These are phyloP conservation scores for Xylaria grammica DNA, from an alignment of 495 filamentous ascomycete genomes.

Conservation along the genomic window DNA sequence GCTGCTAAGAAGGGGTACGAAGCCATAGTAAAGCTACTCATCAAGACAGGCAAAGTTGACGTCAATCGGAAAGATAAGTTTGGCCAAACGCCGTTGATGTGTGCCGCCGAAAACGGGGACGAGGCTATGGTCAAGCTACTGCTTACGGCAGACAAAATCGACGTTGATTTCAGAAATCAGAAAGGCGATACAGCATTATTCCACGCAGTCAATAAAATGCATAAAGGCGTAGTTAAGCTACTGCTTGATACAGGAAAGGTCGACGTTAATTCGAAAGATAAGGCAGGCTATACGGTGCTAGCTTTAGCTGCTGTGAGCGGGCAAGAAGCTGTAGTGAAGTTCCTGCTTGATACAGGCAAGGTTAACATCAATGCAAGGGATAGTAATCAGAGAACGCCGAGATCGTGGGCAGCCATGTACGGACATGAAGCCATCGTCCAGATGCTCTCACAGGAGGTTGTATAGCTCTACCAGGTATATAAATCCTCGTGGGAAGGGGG, in stretches of 20 bases:
- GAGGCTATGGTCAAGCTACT: not conserved
- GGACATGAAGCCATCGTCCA: too few species aligned
- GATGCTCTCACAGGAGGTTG: too few species aligned
- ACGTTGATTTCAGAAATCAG: not conserved
- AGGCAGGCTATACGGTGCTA: too few species aligned
- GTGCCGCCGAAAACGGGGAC: not conserved
- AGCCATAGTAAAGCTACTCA: not conserved
- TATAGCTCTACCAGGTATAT: too few species aligned
- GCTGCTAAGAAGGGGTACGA: not conserved
- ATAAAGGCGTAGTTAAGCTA: not conserved
- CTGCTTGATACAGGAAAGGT: not conserved
- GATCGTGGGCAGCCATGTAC: too few species aligned
- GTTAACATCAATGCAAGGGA: too few species aligned
- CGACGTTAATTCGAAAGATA: not conserved
- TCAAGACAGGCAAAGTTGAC: not conserved
- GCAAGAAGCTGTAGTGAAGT: too few species aligned
- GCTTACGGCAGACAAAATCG: not conserved
- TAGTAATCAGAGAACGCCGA: too few species aligned
- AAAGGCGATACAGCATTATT: not conserved
- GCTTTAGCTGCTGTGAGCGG: too few species aligned
- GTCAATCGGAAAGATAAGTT: not conserved
- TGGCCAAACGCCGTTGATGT: not conserved
- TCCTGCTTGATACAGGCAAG: too few species aligned
- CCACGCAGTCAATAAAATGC: not conserved
- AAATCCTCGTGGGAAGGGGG: too few species aligned